Percentiles rank a stretch among this genome's conserved stretches.
These are phyloP conservation scores for Zygosaccharomyces lentus DNA, from an alignment of 805 yeast genomes.

Conservation along the genomic window DNA sequence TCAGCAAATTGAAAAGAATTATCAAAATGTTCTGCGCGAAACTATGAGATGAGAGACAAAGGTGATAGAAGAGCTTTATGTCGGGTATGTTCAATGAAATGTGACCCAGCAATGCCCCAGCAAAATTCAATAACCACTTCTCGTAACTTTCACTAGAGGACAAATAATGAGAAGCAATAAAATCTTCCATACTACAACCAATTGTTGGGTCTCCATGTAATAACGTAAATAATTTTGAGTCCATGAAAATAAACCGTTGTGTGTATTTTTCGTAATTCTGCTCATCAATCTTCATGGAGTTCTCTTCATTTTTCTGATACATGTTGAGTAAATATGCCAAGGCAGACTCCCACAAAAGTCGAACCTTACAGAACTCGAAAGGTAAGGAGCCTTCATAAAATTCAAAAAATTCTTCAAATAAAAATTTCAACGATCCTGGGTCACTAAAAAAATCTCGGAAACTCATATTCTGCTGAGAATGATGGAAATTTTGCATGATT, in stretches of 20 bases:
- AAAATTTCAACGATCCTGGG: slow-evolving; percentile 6
- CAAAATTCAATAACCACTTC: slow-evolving; percentile 12
- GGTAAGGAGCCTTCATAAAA: slow-evolving; percentile 1
- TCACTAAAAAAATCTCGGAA: slow-evolving; percentile 7
- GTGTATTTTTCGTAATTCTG: slow-evolving; percentile 1
- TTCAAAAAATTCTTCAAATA: slow-evolving; percentile 6
- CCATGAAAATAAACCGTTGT: slow-evolving; percentile 1
- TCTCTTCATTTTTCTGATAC: background rate
- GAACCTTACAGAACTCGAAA: slow-evolving; percentile 1
- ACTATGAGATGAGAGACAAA: slow-evolving; percentile 2
- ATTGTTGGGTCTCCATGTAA: slow-evolving; percentile 2
- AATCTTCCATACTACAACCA: slow-evolving; percentile 3
- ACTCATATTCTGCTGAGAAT: background rate
- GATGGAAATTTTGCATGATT: background rate
- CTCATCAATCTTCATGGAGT: background rate
- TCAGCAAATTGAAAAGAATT: slow-evolving; percentile 10
- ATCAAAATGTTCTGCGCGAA: slow-evolving; percentile 12
- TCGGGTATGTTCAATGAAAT: slow-evolving; percentile 12
- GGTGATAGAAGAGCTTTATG: slow-evolving; percentile 8
- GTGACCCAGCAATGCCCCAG: slow-evolving; percentile 7
- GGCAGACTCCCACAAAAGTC: slow-evolving; percentile 10
- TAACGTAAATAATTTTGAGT: slow-evolving; percentile 5
- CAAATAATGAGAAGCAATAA: background rate
- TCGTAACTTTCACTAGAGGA: background rate
- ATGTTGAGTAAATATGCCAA: slow-evolving; percentile 7